Evolutionary conservation across 2,329 filamentous ascomycete genomes (phyloP), one percentile per base, ranked within the genome.

Genomic region (Hypoxylon sp.): DNA sequence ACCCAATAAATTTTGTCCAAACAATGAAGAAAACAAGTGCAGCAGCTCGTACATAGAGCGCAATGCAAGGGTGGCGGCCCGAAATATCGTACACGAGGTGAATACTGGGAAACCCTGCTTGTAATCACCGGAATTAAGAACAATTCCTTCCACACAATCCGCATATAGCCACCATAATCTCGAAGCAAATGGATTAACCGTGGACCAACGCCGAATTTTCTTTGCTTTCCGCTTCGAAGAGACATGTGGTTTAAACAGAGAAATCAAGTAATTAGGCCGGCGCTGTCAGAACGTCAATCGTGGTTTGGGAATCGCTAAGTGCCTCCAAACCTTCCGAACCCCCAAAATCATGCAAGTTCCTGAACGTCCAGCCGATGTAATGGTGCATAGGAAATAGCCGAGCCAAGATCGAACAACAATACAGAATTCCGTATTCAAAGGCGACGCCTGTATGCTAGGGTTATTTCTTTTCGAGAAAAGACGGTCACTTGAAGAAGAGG

Each of bases 391-490:
- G 59, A 69, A 70, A 64, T 35, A 71, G 57, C 68, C 65, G 50
- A 69, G 65, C 65, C 68, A 67, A 72, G 65, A 68, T 61, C 68
- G 59, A 65, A 49, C 65, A 72, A 70, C 50, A 71, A 57, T 68
- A 70, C 61, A 60, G 44, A 64, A 64, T 68, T 58, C 66, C 70
- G 69, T 76, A 77, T 73, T 73, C 73, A 74, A 69, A 70, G 58
- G 55, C 51, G 72, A 77, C 72, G 73, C 72, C 74, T 69, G 61
- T 74, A 76, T 76, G 74, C 73, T 71, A 62, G 50, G 25, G 63
- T 53, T 42, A 13, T 44, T 50, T 56, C 49, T 58, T 57, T 57
- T 49, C 40, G 66, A 30, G 31, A 51, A 53, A 58, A 2, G 50
- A 27, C 44, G 58, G 48, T 50, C 27, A 20, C 27, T n/a, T 8